Evolutionary conservation across 257 asterid genomes (phyloP).

Genomic region (Galeopsis tetrahit): DNA sequence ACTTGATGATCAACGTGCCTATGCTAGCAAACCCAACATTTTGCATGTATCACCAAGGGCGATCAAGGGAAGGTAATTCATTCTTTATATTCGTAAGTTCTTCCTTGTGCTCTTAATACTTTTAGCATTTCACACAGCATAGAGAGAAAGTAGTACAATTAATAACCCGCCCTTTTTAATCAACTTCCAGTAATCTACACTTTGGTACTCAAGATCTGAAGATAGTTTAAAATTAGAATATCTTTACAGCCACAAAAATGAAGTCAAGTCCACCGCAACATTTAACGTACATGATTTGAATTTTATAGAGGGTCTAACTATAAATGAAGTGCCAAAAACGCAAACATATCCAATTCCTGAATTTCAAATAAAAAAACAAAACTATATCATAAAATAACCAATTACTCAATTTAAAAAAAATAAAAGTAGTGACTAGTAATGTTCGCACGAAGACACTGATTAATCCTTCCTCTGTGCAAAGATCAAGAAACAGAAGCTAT

Average conservation of each 20-base stretch:
- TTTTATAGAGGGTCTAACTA: not conserved
- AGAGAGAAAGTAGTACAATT: not conserved
- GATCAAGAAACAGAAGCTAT: not conserved
- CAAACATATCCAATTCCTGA: too few species aligned
- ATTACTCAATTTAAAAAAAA: not conserved
- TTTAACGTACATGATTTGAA: slow-evolving; percentile 1
- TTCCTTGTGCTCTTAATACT: not conserved
- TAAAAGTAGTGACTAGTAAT: not conserved
- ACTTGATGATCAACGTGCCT: not conserved
- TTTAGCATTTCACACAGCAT: not conserved
- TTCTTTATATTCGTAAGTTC: not conserved
- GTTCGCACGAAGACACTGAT: not conserved
- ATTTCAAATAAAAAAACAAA: not conserved
- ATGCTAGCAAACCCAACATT: not conserved
- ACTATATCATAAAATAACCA: not conserved
- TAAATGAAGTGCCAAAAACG: slow-evolving; percentile 1
- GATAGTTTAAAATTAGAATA: not conserved
- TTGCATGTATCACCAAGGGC: not conserved
- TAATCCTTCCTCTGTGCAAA: not conserved
- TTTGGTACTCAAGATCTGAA: not conserved
- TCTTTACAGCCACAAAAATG: not conserved
- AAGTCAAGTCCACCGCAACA: not conserved
- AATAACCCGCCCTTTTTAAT: not conserved
- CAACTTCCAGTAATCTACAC: not conserved
- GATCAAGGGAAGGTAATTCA: not conserved